Conservation (phyloP, 2,329 filamentous ascomycete genomes). For the Exophiala dermatitidis region DNA sequence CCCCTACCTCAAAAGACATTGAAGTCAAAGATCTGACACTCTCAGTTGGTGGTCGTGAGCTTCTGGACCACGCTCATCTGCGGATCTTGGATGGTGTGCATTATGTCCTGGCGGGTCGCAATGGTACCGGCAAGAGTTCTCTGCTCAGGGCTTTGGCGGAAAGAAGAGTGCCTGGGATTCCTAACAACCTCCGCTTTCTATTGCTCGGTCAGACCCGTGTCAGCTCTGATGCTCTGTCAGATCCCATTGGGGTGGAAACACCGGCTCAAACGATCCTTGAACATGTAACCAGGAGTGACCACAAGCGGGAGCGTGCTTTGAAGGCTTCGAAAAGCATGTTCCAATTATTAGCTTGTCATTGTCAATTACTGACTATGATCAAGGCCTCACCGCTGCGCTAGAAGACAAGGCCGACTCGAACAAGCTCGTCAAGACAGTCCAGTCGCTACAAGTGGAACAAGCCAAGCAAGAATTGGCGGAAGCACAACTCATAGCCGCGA, state of each 20-base stretch:
- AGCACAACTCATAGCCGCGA: constrained; percentile 63
- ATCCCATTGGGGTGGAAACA: constrained; percentile 32
- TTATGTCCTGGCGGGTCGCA: constrained; percentile 73
- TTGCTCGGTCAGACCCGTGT: constrained; percentile 60
- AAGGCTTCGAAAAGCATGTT: constrained; percentile 53
- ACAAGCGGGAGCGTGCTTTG: constrained; percentile 47
- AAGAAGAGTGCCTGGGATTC: constrained; percentile 70
- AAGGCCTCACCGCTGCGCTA: constrained; percentile 54
- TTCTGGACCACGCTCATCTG: constrained; percentile 62
- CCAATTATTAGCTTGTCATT: background rate
- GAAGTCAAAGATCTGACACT: constrained; percentile 24
- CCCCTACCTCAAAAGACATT: constrained; percentile 24
- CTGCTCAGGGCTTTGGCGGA: constrained; percentile 65
- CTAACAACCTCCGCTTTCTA: constrained; percentile 56
- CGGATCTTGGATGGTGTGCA: constrained; percentile 64
- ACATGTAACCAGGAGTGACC: constrained; percentile 54
- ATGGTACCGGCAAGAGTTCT: constrained; percentile 80
- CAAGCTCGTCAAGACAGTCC: constrained; percentile 53
- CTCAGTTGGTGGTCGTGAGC: constrained; percentile 42
- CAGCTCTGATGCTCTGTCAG: constrained; percentile 20
- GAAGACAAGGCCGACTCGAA: constrained; percentile 50
- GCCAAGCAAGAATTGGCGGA: constrained; percentile 59
- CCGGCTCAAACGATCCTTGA: constrained; percentile 51
- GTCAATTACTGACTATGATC: background rate
- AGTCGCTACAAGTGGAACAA: constrained; percentile 56